Evolutionary conservation across 2,329 filamentous ascomycete species (phyloP), one percentile per base, ranked within the genome.

Genomic region (Salinomyces thailandicus): DNA sequence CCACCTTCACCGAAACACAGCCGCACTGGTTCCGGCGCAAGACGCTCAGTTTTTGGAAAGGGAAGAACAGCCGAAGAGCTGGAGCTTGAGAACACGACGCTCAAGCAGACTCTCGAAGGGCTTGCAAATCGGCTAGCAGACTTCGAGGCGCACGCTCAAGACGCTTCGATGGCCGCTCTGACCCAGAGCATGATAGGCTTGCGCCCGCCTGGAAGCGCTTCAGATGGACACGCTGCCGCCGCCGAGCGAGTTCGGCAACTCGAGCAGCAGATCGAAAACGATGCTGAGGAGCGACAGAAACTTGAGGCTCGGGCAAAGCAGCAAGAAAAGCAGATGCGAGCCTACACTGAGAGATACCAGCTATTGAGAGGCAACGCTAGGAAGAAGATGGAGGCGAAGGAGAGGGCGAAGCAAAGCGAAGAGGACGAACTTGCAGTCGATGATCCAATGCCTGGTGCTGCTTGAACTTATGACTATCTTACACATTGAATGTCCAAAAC

Each of bases 141-240:
- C 44, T 98, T 94, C 63, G 89, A 98, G 61, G 79, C 85, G 26
- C 87, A 85, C 50, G 85, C 86, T 0, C 91, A 96, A 61, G 85
- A 80, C 45, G 87, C 82, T 5, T 57, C 53, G 0, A 59, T 60
- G 24, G 84, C 81, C 36, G 85, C 85, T 3, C 72, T 96, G 20
- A 84, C 87, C 11, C 85, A 95, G 57, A 93, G 85, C 48, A 78
- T 77, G 50, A 64, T 68, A 46, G 62, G 67, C 41, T 60, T 71
- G 37, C 62, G 66, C 26, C 60, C 38, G 9, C 34, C 36, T 16
- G 9, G 24, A 39, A 29, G 35, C 5, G 42, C 36, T 18, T 52
- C 76, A 79, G 35, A 69, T 79, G 22, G 22, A 9, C 9, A n/a
- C 22, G 50, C 61, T 18, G 62, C 63, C 2, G 61, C 65, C 13